Base-by-base conservation (phyloP, 345 rosid genomes). In the Corymbia maculata region DNA sequence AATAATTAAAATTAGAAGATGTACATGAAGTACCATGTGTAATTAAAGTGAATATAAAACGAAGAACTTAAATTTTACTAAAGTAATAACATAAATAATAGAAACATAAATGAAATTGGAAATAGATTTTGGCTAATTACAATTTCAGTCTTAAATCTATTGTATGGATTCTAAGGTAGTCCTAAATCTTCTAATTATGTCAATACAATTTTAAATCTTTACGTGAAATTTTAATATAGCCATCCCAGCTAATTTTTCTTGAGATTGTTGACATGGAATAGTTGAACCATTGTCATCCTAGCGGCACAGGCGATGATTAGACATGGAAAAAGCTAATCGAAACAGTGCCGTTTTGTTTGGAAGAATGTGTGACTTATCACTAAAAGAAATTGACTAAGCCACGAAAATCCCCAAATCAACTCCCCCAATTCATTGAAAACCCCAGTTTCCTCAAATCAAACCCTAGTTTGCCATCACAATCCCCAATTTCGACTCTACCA, bases 291-390 rank as follows among this genome's bases (percentile, higher is more conserved):
- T 57, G 11, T 11, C 6, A 9, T 22, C 28, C 64, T 22, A 57
- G 4, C 4, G 3, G 2, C 64, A 57, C 0, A 1, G 3, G 9
- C 0, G 7, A 2, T 12, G 13, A 57, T 24, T 0, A 8, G 6
- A 9, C 64, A 9, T 57, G n/a, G 6, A 57, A 55, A 22, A 55
- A 19, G 26, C 21, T 9, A 55, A 55, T 55, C 4, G 9, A 55
- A 21, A 55, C 3, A 2, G 4, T 0, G 28, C 11, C 26, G 22
- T 22, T 55, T 21, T 55, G 28, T 55, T 55, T 55, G 61, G 24
- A 55, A 55, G 0, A 21, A 55, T 21, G 28, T 55, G 61, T 4
- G 5, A 22, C 12, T 9, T 55, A 55, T 8, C 61, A 9, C 26
- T 9, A 3, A 55, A 55, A 55, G 21, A 22, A 55, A 1, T 22